Conservation (phyloP, 2,329 filamentous ascomycete species). For the Graphiopsis chlorocephala region DNA sequence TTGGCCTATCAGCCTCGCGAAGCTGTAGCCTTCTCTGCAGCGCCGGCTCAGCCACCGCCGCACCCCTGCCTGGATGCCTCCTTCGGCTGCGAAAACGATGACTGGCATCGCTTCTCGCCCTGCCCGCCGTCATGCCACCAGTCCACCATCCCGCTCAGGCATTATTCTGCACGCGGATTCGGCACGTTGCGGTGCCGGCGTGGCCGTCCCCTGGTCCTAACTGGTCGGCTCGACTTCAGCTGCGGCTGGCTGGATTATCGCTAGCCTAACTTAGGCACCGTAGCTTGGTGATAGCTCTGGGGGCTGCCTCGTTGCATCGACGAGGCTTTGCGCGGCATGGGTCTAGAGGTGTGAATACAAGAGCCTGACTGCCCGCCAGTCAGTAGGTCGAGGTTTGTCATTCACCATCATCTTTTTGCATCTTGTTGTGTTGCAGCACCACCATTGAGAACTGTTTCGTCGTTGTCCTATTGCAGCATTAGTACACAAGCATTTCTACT, state of each 20-base stretch:
- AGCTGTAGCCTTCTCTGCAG: not conserved
- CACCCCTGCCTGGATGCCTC: not conserved
- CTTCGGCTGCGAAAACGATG: not conserved
- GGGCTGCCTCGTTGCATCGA: not conserved
- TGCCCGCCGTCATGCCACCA: slow-evolving; percentile 1
- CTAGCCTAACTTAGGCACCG: not conserved
- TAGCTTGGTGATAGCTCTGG: not conserved
- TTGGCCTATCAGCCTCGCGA: not conserved
- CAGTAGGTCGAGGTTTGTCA: slow-evolving; percentile 9
- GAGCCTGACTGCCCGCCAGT: slow-evolving; percentile 6
- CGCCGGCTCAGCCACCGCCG: not conserved
- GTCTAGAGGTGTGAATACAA: slow-evolving; percentile 1
- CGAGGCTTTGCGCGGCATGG: not conserved
- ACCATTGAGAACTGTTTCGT: not conserved
- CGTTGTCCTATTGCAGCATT: not conserved
- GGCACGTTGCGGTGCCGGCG: slow-evolving; percentile 11
- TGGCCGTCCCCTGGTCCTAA: not conserved
- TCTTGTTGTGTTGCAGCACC: not conserved
- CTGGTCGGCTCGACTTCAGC: slow-evolving; percentile 11
- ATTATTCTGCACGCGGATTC: not conserved
- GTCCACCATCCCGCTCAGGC: not conserved
- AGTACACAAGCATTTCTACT: not conserved
- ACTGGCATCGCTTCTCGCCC: slow-evolving; percentile 1
- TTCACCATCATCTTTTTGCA: not conserved
- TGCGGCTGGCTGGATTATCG: slow-evolving; percentile 14